Percentiles rank a stretch among this genome's conserved stretches.
These are phyloP conservation scores for Salvia rosmarinus DNA, from an alignment of 257 asterid genomes.

Conservation along the genomic window DNA sequence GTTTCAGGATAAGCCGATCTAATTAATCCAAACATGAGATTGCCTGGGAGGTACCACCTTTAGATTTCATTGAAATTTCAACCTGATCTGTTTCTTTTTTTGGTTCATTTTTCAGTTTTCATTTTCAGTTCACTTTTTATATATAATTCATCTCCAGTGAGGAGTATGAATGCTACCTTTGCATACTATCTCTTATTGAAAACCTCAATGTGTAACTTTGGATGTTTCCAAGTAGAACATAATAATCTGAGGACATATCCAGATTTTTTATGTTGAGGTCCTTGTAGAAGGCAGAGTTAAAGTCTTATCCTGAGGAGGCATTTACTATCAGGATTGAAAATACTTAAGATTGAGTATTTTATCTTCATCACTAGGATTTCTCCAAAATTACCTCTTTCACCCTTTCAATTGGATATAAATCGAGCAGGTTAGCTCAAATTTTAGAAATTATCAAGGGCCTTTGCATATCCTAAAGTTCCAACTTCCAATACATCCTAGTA, in stretches of 20 bases:
- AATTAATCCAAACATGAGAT: conserved; percentile 17
- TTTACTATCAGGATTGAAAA: too few species aligned
- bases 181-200: not conserved
- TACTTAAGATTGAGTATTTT: too few species aligned
- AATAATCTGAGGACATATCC: too few species aligned
- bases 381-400: too few species aligned
- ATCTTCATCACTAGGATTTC: too few species aligned
- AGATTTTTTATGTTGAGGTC: not conserved
- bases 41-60: conserved; percentile 30
- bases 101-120: not conserved
- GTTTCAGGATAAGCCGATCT: not conserved
- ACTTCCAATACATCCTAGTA: too few species aligned
- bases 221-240: not conserved
- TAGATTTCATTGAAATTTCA: conserved; percentile 12
- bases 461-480: too few species aligned
- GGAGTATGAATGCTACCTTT: conserved; percentile 3
- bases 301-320: not conserved
- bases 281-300: not conserved
- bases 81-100: not conserved
- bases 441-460: too few species aligned
- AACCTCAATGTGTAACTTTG: not conserved
- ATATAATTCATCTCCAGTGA: not conserved
- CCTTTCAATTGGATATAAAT: too few species aligned
- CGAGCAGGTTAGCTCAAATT: too few species aligned
- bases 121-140: not conserved